Percentiles rank a stretch among this genome's conserved stretches.
These are phyloP conservation scores for Royoungia palumana DNA, from an alignment of 768 basidiomycete genomes.

Conservation along the genomic window DNA sequence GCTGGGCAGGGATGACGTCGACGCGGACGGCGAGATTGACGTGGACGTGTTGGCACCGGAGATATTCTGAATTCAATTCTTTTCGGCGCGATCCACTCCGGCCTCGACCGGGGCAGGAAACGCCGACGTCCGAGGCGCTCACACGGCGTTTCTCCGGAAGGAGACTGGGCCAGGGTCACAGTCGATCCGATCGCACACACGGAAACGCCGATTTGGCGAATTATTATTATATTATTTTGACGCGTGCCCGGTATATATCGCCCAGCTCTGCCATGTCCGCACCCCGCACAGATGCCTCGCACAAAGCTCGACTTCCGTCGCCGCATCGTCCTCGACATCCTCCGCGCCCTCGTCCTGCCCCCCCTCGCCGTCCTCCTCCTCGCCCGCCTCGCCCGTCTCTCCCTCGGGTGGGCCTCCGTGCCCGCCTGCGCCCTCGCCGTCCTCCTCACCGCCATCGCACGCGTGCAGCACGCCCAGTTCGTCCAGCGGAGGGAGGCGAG, in stretches of 20 bases:
- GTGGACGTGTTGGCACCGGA: slow-evolving; percentile 54
- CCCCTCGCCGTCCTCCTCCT: slow-evolving; percentile 33
- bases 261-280: neutral
- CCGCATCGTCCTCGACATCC: slow-evolving; percentile 48
- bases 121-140: too few relatives aligned
- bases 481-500: slow-evolving; percentile 43
- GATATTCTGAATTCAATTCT: slow-evolving; percentile 32
- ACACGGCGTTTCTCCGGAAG: too few relatives aligned
- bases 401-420: slow-evolving; percentile 35
- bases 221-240: neutral
- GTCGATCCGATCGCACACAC: neutral
- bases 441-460: slow-evolving; percentile 37
- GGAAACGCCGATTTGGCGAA: neutral
- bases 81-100: too few relatives aligned
- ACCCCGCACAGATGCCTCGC: neutral
- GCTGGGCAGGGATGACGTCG: slow-evolving; percentile 41
- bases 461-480: slow-evolving; percentile 34
- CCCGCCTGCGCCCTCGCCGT: slow-evolving; percentile 42
- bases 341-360: slow-evolving; percentile 40
- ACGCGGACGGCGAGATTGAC: slow-evolving; percentile 61
- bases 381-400: slow-evolving; percentile 27
- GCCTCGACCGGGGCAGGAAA: too few relatives aligned
- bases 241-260: neutral
- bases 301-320: slow-evolving; percentile 38
- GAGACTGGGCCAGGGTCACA: too few relatives aligned